Conservation (phyloP, 192 early-diverging fungal genomes). For the Allomyces macrogynus region DNA sequence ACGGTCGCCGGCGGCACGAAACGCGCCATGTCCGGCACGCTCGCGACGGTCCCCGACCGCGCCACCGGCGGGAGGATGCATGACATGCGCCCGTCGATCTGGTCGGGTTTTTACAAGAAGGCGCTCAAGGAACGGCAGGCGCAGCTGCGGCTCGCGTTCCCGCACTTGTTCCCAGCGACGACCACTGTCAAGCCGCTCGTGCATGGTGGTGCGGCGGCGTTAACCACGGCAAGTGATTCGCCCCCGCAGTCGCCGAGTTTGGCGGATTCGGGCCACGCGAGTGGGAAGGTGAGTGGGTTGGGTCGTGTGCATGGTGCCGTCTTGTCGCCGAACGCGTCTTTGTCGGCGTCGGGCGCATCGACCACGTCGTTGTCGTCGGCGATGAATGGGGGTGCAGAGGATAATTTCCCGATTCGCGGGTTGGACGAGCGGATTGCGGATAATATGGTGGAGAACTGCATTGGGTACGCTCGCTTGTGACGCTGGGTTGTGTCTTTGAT, state of each 20-base stretch:
- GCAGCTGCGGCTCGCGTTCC: slow-evolving; percentile 38
- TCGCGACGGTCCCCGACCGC: no score
- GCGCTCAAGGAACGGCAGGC: slow-evolving; percentile 45
- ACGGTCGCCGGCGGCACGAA: no score
- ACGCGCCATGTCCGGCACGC: no score
- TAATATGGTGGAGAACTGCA: slow-evolving; percentile 62
- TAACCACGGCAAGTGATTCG: slow-evolving; percentile 14
- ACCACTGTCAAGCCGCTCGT: slow-evolving; percentile 1
- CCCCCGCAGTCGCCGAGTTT: slow-evolving; percentile 10
- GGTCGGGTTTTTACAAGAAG: slow-evolving; percentile 64
- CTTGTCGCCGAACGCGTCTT: no score
- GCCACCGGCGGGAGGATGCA: no score
- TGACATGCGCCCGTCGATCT: slow-evolving; percentile 5
- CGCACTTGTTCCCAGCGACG: slow-evolving; percentile 19
- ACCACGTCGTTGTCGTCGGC: no score
- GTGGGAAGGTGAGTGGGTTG: slow-evolving; percentile 2
- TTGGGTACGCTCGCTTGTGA: slow-evolving; percentile 31
- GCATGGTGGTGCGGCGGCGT: slow-evolving; percentile 8
- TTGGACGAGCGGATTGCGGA: slow-evolving; percentile 46
- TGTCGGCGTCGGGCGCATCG: no score
- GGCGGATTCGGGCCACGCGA: background rate
- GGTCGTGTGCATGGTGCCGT: slow-evolving; percentile 5
- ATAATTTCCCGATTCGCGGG: slow-evolving; percentile 35
- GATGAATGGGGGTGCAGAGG: slow-evolving; percentile 3
- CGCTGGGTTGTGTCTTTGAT: no score